phyloP scores from a whole-genome alignment of 2,329 filamentous ascomycete species.

The Meredithiella fracta region DNA sequence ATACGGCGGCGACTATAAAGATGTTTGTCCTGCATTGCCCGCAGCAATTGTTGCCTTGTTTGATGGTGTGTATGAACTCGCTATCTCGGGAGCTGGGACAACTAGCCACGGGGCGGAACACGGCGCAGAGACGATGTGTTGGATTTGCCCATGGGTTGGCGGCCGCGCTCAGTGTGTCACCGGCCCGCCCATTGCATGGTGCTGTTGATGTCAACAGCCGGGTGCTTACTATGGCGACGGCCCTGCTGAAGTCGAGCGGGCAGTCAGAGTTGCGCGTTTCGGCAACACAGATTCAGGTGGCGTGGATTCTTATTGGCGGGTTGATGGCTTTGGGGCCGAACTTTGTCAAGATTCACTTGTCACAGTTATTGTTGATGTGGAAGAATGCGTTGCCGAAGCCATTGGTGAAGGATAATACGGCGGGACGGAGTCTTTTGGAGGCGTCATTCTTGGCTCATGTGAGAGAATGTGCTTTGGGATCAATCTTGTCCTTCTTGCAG shows the following conservation, averaged over 20 bases:
- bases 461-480: conserved; percentile 81
- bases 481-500: conserved; percentile 79
- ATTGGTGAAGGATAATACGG: conserved; percentile 78
- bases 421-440: conserved; percentile 69
- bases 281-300: conserved; percentile 89
- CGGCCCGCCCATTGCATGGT: conserved; percentile 74
- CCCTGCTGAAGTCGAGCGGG: conserved; percentile 78
- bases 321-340: conserved; percentile 93
- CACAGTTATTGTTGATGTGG: conserved; percentile 84
- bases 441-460: conserved; percentile 89
- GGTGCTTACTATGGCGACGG: conserved; percentile 79
- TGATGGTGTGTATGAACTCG: conserved; percentile 95
- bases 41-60: conserved; percentile 74
- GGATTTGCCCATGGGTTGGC: conserved; percentile 87
- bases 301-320: conserved; percentile 92
- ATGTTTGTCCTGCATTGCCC: conserved; percentile 80
- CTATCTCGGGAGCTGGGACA: conserved; percentile 71
- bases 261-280: conserved; percentile 82
- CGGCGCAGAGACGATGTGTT: conserved; percentile 67
- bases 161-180: conserved; percentile 77
- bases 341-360: conserved; percentile 96
- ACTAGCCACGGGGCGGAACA: conserved; percentile 49
- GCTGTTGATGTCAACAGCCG: conserved; percentile 91
- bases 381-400: conserved; percentile 94
- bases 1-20: conserved; percentile 72